phyloP scores from a whole-genome alignment of 2,329 filamentous ascomycete genomes.

The Bertia moriformis region DNA sequence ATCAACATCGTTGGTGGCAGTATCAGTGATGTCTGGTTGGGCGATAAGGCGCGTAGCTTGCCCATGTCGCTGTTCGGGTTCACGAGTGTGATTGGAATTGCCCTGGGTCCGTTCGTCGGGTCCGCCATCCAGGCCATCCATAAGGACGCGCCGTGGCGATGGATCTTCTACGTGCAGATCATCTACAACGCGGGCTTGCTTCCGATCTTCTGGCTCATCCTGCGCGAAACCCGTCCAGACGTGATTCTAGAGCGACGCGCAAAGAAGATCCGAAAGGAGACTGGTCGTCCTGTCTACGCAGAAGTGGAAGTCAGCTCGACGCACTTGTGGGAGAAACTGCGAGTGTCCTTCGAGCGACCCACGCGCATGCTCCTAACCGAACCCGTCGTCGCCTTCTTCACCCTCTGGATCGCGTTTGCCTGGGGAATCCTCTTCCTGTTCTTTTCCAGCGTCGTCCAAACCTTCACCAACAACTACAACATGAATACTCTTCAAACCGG shows the following conservation, averaged over 20 bases:
- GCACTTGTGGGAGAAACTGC: too few relatives aligned
- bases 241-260: constrained; percentile 24
- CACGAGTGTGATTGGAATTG: constrained; percentile 7
- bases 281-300: too few relatives aligned
- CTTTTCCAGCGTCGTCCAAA: constrained; percentile 8
- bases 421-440: constrained; percentile 10
- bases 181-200: constrained; percentile 27
- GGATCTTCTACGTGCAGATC: constrained; percentile 16
- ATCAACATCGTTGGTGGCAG: constrained; percentile 9
- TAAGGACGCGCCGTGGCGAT: constrained; percentile 18
- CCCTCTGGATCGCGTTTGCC: constrained; percentile 23
- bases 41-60: constrained; percentile 9
- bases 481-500: constrained; percentile 6
- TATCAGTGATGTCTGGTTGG: constrained; percentile 12
- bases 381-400: constrained; percentile 25
- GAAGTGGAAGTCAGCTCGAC: too few relatives aligned
- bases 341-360: too few relatives aligned
- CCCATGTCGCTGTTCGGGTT: constrained; percentile 10
- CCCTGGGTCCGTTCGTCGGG: constrained; percentile 14
- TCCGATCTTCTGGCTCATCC: constrained; percentile 17
- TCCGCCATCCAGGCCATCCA: constrained; percentile 10
- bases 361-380: too few relatives aligned
- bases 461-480: constrained; percentile 7
- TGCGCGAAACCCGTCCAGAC: constrained; percentile 28
- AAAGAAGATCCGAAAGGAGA: constrained; percentile 14